Evolutionary conservation across 148 eudicot species (phyloP).

Genomic region (Fallopia convolvulus): DNA sequence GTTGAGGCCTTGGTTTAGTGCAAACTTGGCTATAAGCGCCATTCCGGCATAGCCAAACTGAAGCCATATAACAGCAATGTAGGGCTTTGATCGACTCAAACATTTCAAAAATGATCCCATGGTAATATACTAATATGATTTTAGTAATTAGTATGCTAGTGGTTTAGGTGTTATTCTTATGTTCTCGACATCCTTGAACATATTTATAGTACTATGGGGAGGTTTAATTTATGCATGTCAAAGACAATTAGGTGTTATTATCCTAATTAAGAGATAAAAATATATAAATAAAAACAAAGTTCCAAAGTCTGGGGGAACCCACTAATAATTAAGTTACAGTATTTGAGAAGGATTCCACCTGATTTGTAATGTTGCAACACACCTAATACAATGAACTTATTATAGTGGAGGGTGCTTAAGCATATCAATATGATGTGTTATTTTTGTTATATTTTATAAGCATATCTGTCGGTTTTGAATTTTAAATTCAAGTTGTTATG

Average conservation of each 20-base stretch:
- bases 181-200: neutral
- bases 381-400: neutral
- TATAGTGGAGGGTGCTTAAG: constrained; percentile 9
- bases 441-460: neutral
- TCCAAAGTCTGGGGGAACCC: constrained; percentile 9
- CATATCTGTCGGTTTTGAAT: neutral
- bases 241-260: neutral
- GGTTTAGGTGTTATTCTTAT: neutral
- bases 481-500: neutral
- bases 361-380: constrained; percentile 7
- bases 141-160: neutral
- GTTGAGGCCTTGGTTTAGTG: constrained; percentile 67
- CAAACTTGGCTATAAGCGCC: constrained; percentile 45
- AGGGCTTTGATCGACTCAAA: constrained; percentile 34
- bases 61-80: constrained; percentile 39
- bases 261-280: neutral
- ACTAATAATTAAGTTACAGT: neutral
- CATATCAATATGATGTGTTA: neutral
- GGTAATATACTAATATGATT: neutral
- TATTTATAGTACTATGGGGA: neutral
- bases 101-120: constrained; percentile 4
- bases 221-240: neutral
- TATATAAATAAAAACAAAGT: neutral
- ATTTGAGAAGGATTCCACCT: constrained; percentile 9
- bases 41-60: constrained; percentile 70